These are phyloP conservation scores for Mastigamoeba balamuthi DNA, from an alignment of 78 protist genomes.

Conservation along the genomic window DNA sequence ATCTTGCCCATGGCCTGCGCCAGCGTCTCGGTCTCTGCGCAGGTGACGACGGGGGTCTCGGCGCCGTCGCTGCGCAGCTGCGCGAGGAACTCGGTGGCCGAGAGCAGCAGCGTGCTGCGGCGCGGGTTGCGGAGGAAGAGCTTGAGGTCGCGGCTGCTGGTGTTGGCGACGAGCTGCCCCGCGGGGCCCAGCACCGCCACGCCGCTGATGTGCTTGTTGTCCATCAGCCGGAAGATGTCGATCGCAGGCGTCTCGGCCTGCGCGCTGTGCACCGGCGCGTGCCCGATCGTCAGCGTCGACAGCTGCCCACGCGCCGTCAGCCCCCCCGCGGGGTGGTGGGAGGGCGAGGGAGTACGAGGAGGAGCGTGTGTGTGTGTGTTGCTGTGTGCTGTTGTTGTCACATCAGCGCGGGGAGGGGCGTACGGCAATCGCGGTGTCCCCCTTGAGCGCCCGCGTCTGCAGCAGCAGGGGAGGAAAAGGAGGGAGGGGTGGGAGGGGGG, in stretches of 20 bases:
- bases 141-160: conserved; percentile 19
- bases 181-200: conserved; percentile 17
- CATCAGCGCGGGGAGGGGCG: not conserved
- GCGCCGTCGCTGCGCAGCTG: not conserved
- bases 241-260: not conserved
- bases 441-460: not conserved
- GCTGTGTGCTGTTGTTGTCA: not conserved
- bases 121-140: not conserved
- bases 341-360: not conserved
- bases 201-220: conserved; percentile 11
- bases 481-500: too few species aligned
- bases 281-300: not conserved
- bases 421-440: not conserved
- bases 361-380: not conserved
- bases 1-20: not conserved
- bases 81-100: not conserved
- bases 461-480: too few species aligned
- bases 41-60: not conserved
- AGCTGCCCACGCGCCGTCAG: not conserved
- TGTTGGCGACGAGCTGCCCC: conserved; percentile 1
- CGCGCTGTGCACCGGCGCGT: not conserved
- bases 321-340: not conserved
- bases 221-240: conserved; percentile 23
- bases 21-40: not conserved
- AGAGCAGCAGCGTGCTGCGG: not conserved